Conservation (phyloP, 108 stramenopile genomes). For the Discostella pseudostelligera region DNA sequence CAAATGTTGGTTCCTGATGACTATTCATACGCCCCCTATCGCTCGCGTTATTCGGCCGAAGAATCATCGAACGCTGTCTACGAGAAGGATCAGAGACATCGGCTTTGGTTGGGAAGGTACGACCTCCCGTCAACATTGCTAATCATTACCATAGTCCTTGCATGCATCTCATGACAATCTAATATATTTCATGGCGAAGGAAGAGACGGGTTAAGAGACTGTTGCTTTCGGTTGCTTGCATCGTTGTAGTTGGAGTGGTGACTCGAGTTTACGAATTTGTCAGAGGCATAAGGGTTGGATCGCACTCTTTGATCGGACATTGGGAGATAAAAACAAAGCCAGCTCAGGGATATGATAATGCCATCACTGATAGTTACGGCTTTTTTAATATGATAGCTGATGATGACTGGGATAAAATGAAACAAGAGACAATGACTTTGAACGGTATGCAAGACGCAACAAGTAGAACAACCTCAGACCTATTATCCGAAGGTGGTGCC, state of each 20-base stretch:
- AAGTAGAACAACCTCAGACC: conserved; percentile 11
- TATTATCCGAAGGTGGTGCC: conserved; percentile 18
- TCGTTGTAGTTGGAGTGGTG: conserved; percentile 7
- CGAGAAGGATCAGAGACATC: conserved; percentile 26
- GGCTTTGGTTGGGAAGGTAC: conserved; percentile 10
- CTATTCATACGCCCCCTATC: conserved; percentile 10
- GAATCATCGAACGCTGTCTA: conserved; percentile 32
- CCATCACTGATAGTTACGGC: conserved; percentile 35
- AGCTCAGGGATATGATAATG: conserved; percentile 9
- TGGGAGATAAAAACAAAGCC: conserved; percentile 5
- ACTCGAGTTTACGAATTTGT: conserved; percentile 23
- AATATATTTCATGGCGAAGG: conserved; percentile 4
- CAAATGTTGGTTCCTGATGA: neutral
- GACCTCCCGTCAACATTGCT: neutral
- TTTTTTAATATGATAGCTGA: conserved; percentile 46
- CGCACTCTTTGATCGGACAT: conserved; percentile 1
- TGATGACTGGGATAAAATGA: conserved; percentile 33
- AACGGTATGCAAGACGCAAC: conserved; percentile 18
- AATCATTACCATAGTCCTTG: neutral
- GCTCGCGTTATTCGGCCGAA: conserved; percentile 36
- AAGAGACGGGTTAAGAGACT: conserved; percentile 20
- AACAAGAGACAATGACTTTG: conserved; percentile 19
- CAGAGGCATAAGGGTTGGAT: neutral
- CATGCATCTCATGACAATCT: neutral
- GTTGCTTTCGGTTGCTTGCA: conserved; percentile 3